phyloP scores from a whole-genome alignment of 2,329 filamentous ascomycete genomes.

The Xylaria sp. region DNA sequence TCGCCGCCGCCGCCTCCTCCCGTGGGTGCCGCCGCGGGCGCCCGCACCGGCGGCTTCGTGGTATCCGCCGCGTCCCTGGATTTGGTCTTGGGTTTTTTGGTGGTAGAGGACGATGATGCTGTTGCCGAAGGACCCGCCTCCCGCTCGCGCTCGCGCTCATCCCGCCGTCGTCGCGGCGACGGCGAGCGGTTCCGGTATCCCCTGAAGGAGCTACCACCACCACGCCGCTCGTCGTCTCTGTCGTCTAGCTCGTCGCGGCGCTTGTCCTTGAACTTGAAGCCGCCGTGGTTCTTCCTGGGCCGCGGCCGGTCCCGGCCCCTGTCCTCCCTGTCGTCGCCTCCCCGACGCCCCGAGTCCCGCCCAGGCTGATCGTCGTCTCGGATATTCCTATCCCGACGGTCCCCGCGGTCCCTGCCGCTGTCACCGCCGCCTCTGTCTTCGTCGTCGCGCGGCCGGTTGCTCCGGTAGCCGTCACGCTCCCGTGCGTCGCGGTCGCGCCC shows the following conservation, averaged over 20 bases:
- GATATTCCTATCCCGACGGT: conserved; percentile 7
- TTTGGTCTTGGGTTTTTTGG: conserved; percentile 34
- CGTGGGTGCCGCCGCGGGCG: conserved; percentile 35
- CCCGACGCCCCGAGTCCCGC: conserved; percentile 9
- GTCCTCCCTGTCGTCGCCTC: conserved; percentile 10
- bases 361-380: conserved; percentile 10
- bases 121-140: conserved; percentile 20
- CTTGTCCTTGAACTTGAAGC: conserved; percentile 63
- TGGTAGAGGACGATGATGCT: conserved; percentile 21
- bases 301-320: conserved; percentile 29
- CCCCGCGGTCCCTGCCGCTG: conserved; percentile 1
- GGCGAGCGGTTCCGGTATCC: conserved; percentile 53
- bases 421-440: conserved; percentile 11
- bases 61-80: conserved; percentile 31
- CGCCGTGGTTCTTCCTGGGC: conserved; percentile 45
- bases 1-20: conserved; percentile 49
- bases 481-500: conserved; percentile 12
- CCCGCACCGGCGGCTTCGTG: conserved; percentile 39
- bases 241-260: conserved; percentile 51
- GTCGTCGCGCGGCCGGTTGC: conserved; percentile 26
- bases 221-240: conserved; percentile 43
- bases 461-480: conserved; percentile 23
- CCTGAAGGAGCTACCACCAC: conserved; percentile 49
- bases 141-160: conserved; percentile 41
- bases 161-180: conserved; percentile 41